Evolutionary conservation across 1,139 yeast species (phyloP).

Genomic region (Taphrina confusa): DNA sequence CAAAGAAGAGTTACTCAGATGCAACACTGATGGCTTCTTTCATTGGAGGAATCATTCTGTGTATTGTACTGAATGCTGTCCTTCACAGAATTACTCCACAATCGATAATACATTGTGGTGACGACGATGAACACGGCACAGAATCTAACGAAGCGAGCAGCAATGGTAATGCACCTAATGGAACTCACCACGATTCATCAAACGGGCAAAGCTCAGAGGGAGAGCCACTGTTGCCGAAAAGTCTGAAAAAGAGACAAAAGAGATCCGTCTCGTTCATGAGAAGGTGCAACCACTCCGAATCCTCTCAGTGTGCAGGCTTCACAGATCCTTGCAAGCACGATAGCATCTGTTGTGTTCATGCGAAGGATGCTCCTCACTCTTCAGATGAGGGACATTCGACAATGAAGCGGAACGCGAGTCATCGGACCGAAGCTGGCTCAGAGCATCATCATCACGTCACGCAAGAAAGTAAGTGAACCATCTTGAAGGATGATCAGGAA

Average conservation of each 20-base stretch:
- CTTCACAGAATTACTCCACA: constrained; percentile 51
- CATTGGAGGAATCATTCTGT: constrained; percentile 56
- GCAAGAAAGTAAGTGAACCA: constrained; percentile 14
- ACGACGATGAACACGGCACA: constrained; percentile 6
- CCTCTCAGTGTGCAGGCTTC: constrained; percentile 26
- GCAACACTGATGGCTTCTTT: constrained; percentile 42
- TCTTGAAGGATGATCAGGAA: background rate
- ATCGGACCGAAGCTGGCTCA: constrained; percentile 11
- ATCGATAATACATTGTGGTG: constrained; percentile 33
- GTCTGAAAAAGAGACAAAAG: constrained; percentile 3
- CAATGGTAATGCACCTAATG: background rate
- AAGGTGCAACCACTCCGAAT: constrained; percentile 8
- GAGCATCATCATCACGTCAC: constrained; percentile 71
- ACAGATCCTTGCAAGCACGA: constrained; percentile 21
- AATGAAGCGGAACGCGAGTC: background rate
- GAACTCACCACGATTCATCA: background rate
- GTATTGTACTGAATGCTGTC: constrained; percentile 56
- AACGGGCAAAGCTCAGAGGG: background rate
- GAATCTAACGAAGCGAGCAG: background rate
- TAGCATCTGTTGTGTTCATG: constrained; percentile 5
- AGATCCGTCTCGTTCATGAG: constrained; percentile 2
- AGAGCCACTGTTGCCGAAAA: background rate
- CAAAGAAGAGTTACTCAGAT: constrained; percentile 40
- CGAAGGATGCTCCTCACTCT: background rate
- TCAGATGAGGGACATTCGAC: background rate